These are phyloP conservation scores for Hymenoscyphus repandus DNA, from an alignment of 2,329 filamentous ascomycete genomes.

Conservation along the genomic window DNA sequence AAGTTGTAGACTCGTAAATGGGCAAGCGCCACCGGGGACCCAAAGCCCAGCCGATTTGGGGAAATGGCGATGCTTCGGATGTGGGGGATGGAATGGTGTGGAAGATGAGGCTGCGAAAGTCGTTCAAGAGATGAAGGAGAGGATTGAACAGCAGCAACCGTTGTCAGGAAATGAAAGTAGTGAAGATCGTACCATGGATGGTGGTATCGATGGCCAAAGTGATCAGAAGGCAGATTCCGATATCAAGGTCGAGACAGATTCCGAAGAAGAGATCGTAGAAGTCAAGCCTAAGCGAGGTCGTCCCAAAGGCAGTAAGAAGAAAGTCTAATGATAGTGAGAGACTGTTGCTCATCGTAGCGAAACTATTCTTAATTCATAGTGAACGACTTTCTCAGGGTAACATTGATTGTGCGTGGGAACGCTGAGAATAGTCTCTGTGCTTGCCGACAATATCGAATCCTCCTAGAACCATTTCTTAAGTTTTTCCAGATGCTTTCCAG, in stretches of 20 bases:
- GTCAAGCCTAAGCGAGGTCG: conserved; percentile 19
- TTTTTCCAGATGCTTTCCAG: no score
- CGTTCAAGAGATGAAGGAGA: conserved; percentile 39
- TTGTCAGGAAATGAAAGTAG: conserved; percentile 1
- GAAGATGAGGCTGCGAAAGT: conserved; percentile 72
- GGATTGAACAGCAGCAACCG: conserved; percentile 19
- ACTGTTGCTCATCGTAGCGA: no score
- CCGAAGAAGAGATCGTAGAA: conserved; percentile 14
- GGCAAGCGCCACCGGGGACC: conserved; percentile 86
- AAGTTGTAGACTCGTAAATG: conserved; percentile 83
- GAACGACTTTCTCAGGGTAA: no score
- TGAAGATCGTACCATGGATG: background rate
- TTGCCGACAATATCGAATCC: no score
- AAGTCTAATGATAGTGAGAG: conserved; percentile 12
- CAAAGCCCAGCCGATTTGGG: conserved; percentile 74
- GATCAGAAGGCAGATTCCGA: conserved; percentile 4
- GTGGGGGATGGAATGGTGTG: conserved; percentile 74
- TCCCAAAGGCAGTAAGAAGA: conserved; percentile 20
- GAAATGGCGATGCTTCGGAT: conserved; percentile 83
- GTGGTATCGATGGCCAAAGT: conserved; percentile 1
- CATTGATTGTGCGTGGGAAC: no score
- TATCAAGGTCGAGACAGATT: conserved; percentile 6
- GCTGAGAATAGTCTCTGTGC: no score
- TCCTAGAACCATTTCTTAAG: no score
- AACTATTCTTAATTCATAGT: no score